Percentiles rank a stretch among this genome's conserved stretches.
phyloP scores from a whole-genome alignment of 768 basidiomycete species.

The Obba rivulosa region DNA sequence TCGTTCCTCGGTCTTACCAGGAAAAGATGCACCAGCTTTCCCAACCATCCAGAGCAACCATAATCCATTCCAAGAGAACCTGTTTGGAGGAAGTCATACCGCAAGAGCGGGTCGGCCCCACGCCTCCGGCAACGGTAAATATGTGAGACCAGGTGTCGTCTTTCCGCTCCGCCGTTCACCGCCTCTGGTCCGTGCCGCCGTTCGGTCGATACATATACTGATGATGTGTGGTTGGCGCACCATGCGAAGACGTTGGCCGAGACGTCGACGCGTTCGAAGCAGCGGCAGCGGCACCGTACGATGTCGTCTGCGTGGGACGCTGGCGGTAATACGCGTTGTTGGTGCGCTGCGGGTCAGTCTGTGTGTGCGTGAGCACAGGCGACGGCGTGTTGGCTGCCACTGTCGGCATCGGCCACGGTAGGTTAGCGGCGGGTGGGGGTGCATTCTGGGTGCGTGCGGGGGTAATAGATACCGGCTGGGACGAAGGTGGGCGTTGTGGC shows the following conservation, averaged over 20 bases:
- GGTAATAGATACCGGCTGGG: constrained; percentile 6
- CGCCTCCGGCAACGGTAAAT: no score
- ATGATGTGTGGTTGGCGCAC: constrained; percentile 10
- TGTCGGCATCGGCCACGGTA: constrained; percentile 73
- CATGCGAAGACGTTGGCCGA: constrained; percentile 14
- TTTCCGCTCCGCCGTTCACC: no score
- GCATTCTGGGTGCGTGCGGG: constrained; percentile 13
- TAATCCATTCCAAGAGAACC: constrained; percentile 1
- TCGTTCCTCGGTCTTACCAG: not conserved
- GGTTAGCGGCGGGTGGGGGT: constrained; percentile 21
- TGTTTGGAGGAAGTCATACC: not conserved
- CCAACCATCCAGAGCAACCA: not conserved
- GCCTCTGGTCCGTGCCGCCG: not conserved
- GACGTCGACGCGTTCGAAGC: constrained; percentile 11
- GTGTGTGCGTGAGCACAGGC: constrained; percentile 43
- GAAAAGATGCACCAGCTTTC: no score
- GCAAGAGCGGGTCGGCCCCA: not conserved
- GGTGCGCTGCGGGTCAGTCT: constrained; percentile 33
- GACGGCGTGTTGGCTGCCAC: constrained; percentile 56
- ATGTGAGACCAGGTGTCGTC: no score
- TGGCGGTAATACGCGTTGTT: constrained; percentile 45
- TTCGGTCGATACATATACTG: constrained; percentile 22
- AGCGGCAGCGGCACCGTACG: constrained; percentile 13
- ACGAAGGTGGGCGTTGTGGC: constrained; percentile 32
- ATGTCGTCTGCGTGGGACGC: constrained; percentile 27